Conservation (phyloP, 2,329 filamentous ascomycete species). For the Aspergillus nomiae region DNA sequence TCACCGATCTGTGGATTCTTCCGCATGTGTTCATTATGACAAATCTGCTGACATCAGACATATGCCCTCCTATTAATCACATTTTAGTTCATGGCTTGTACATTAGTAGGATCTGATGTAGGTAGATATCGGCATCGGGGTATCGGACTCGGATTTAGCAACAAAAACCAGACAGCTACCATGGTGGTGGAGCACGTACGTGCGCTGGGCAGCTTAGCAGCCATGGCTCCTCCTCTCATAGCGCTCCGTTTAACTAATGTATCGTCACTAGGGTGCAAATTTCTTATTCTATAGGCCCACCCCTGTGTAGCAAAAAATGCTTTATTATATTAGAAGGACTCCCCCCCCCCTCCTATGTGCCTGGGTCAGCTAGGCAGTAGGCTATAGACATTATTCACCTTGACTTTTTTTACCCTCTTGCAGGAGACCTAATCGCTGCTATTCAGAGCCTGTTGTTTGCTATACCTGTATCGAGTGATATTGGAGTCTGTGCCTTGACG, state of each 20-base stretch:
- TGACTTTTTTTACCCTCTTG: background rate
- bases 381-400: background rate
- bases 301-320: background rate
- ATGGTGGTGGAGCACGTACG: conserved; percentile 1
- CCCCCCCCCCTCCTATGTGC: background rate
- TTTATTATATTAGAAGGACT: background rate
- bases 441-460: background rate
- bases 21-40: background rate
- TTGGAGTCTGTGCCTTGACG: background rate
- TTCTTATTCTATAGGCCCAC: conserved; percentile 1
- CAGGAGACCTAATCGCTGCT: background rate
- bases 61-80: background rate
- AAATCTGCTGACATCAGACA: background rate
- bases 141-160: background rate
- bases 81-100: background rate
- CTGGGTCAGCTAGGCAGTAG: background rate
- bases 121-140: background rate
- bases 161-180: background rate
- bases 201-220: background rate
- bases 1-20: background rate
- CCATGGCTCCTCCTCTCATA: background rate
- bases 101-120: background rate
- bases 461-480: background rate
- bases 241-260: background rate
- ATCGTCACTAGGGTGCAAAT: background rate